These are phyloP conservation scores for Aspergillus versicolor DNA, from an alignment of 2,329 filamentous ascomycete species.

Conservation along the genomic window DNA sequence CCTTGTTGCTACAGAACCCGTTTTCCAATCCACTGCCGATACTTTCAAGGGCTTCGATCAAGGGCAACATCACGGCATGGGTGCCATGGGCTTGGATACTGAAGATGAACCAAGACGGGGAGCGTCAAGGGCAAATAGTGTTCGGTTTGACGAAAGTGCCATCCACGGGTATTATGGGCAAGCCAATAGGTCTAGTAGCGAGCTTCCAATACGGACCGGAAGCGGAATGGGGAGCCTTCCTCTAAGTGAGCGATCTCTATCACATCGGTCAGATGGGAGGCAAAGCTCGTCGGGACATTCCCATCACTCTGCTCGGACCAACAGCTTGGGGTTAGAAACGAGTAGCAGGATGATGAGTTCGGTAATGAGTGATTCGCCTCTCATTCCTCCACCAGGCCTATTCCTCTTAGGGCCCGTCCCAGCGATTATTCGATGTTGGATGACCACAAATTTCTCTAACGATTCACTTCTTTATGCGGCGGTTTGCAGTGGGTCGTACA, in stretches of 20 bases:
- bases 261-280: slow-evolving; percentile 92
- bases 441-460: slow-evolving; percentile 87
- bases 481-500: slow-evolving; percentile 86
- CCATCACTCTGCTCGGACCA: slow-evolving; percentile 73
- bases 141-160: slow-evolving; percentile 94
- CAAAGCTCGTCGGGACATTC: slow-evolving; percentile 91
- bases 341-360: slow-evolving; percentile 64
- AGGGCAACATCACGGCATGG: slow-evolving; percentile 77
- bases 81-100: slow-evolving; percentile 77
- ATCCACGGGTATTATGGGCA: slow-evolving; percentile 89
- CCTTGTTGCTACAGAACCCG: slow-evolving; percentile 58
- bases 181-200: slow-evolving; percentile 75
- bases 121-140: slow-evolving; percentile 90
- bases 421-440: slow-evolving; percentile 93
- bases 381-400: slow-evolving; percentile 77
- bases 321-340: slow-evolving; percentile 77
- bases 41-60: slow-evolving; percentile 85
- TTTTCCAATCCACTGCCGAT: slow-evolving; percentile 76
- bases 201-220: slow-evolving; percentile 74
- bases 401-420: slow-evolving; percentile 86
- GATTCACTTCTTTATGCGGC: slow-evolving; percentile 86
- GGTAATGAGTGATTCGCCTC: slow-evolving; percentile 67
- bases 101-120: slow-evolving; percentile 85
- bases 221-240: slow-evolving; percentile 76
- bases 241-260: slow-evolving; percentile 86